Percentiles rank a stretch among this genome's conserved stretches.
phyloP scores from a whole-genome alignment of 768 basidiomycete genomes.

The Suillus sp. region DNA sequence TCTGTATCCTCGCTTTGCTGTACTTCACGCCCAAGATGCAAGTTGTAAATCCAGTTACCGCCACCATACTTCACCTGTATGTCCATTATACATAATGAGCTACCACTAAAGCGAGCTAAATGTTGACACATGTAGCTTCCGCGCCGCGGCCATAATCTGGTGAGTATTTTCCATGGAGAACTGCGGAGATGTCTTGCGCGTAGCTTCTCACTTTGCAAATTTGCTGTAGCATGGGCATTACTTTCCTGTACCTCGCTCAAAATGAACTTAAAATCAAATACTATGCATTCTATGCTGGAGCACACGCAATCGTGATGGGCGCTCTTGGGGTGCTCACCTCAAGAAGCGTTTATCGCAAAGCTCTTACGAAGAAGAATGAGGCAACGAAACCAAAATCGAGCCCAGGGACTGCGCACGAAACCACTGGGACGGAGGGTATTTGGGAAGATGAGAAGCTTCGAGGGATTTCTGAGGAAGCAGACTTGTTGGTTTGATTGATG shows the following conservation, averaged over 20 bases:
- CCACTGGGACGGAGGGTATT: not conserved
- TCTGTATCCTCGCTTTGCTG: not conserved
- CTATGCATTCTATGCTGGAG: conserved; percentile 6
- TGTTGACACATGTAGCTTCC: not conserved
- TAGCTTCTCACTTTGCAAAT: not conserved
- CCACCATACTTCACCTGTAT: not conserved
- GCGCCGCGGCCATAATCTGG: not conserved
- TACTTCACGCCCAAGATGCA: conserved; percentile 1
- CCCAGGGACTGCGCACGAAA: not conserved
- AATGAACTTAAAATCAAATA: not conserved
- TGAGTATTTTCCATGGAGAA: not conserved
- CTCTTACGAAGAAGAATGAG: not conserved
- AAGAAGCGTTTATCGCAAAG: not conserved
- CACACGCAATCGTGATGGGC: not conserved
- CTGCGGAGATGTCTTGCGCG: not conserved
- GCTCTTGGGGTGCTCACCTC: not conserved
- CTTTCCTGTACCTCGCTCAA: not conserved
- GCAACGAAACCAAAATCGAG: not conserved
- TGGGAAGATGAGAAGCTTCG: conserved; percentile 2
- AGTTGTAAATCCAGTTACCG: not conserved
- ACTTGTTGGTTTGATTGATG: not conserved
- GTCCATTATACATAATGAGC: not conserved
- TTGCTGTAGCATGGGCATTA: not conserved
- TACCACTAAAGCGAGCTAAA: not conserved
- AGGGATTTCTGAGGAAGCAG: not conserved